Conservation (phyloP, 2,329 filamentous ascomycete genomes). For the Penicillium oxalicum region DNA sequence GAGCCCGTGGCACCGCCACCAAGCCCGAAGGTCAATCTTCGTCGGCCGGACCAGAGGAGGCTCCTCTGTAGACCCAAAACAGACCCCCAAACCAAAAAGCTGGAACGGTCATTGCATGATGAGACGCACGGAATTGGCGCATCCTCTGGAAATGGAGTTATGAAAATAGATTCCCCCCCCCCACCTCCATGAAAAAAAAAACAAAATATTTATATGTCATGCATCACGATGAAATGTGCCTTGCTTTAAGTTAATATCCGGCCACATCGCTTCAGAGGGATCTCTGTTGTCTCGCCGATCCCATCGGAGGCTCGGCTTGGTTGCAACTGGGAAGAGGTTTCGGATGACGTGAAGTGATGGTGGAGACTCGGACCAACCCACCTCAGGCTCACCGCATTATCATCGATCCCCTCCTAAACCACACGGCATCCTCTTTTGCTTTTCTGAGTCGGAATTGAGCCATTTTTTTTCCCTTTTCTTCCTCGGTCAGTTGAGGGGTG, state of each 20-base stretch:
- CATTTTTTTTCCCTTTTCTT: constrained; percentile 3
- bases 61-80: not conserved
- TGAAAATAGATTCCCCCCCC: too few relatives aligned
- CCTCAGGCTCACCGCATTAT: constrained; percentile 22
- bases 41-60: not conserved
- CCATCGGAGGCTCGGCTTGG: not conserved
- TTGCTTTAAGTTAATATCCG: too few relatives aligned
- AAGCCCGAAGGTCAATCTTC: constrained; percentile 2
- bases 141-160: too few relatives aligned
- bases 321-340: constrained; percentile 3
- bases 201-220: too few relatives aligned
- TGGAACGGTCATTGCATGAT: not conserved
- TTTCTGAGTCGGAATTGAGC: not conserved
- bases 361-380: constrained; percentile 17
- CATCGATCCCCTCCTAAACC: not conserved
- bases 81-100: not conserved
- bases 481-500: too few relatives aligned
- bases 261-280: too few relatives aligned
- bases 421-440: not conserved
- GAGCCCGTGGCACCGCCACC: constrained; percentile 29
- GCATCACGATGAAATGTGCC: too few relatives aligned
- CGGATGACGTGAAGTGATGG: constrained; percentile 19
- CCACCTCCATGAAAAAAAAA: too few relatives aligned
- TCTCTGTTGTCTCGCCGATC: not conserved
- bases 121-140: not conserved